Evolutionary conservation across 139 green algal species (phyloP).

Genomic region (Chloropicon primus): DNA sequence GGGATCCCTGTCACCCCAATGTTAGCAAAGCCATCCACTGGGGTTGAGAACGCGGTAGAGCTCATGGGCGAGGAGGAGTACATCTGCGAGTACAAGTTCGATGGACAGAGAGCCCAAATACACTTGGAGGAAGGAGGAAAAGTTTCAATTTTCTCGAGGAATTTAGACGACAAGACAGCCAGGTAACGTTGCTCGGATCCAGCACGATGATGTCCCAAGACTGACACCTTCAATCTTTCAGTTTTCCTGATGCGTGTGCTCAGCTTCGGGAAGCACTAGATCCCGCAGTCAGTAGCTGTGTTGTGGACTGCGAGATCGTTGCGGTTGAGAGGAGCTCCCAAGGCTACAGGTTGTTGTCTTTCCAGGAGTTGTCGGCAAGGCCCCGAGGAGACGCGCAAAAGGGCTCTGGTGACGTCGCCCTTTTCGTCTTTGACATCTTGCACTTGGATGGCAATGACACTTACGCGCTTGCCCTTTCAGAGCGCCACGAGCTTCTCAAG

Average conservation of each 20-base stretch:
- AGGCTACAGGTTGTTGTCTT: constrained; percentile 35
- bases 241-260: background rate
- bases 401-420: constrained; percentile 49
- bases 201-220: background rate
- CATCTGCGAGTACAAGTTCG: constrained; percentile 76
- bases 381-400: constrained; percentile 23
- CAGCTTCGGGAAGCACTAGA: background rate
- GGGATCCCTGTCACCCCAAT: constrained; percentile 83
- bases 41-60: constrained; percentile 39
- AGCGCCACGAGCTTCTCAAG: constrained; percentile 24
- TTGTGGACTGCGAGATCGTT: constrained; percentile 1
- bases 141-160: constrained; percentile 68
- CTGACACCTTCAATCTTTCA: background rate
- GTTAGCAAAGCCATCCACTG: constrained; percentile 60
- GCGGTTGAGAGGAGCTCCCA: background rate
- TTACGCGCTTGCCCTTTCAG: constrained; percentile 20
- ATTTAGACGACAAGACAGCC: constrained; percentile 56
- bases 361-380: constrained; percentile 75
- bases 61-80: constrained; percentile 30
- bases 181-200: no score
- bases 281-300: background rate
- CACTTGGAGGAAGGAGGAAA: constrained; percentile 39
- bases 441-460: constrained; percentile 30
- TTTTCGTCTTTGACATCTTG: constrained; percentile 82
- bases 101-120: constrained; percentile 75